Evolutionary conservation across 805 yeast species (phyloP).

Genomic region (Candida wancherniae): DNA sequence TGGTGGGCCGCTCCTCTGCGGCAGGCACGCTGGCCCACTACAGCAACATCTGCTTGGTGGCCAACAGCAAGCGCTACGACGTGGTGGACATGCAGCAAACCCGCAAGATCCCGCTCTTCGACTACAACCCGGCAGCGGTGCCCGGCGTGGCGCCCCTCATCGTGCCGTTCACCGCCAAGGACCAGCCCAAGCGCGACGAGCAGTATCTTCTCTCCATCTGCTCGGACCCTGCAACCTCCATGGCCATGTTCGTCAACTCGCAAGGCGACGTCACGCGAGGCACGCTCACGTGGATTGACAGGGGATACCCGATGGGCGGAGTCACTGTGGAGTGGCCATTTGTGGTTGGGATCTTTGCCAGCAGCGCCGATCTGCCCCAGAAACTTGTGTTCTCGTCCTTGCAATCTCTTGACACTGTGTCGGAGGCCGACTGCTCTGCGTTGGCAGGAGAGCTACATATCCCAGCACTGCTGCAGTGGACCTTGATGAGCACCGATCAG

Average conservation of each 20-base stretch:
- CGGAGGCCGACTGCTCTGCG: constrained; percentile 2
- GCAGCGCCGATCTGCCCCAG: constrained; percentile 1
- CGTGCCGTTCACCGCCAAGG: constrained; percentile 13
- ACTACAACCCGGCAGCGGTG: constrained; percentile 17
- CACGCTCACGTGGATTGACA: constrained; percentile 33
- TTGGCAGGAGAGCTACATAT: too few species aligned
- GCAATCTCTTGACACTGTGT: constrained; percentile 18
- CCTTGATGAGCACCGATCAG: neutral
- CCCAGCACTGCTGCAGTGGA: too few species aligned
- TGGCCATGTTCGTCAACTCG: constrained; percentile 38
- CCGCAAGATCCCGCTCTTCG: constrained; percentile 32
- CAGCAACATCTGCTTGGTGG: constrained; percentile 30
- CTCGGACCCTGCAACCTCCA: constrained; percentile 29
- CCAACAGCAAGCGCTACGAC: constrained; percentile 30
- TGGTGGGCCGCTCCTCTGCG: constrained; percentile 24
- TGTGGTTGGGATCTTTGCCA: constrained; percentile 26
- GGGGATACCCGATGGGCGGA: constrained; percentile 34
- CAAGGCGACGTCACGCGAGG: constrained; percentile 40
- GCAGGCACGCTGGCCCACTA: constrained; percentile 24
- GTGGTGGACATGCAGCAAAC: constrained; percentile 33
- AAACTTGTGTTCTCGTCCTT: constrained; percentile 23
- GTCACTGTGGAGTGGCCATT: constrained; percentile 34
- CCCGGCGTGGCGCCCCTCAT: constrained; percentile 8
- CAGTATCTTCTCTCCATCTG: constrained; percentile 32
- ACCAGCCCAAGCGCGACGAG: constrained; percentile 14